These are phyloP conservation scores for Coemansia sp. DNA, from an alignment of 192 early-diverging fungal species.

Conservation along the genomic window DNA sequence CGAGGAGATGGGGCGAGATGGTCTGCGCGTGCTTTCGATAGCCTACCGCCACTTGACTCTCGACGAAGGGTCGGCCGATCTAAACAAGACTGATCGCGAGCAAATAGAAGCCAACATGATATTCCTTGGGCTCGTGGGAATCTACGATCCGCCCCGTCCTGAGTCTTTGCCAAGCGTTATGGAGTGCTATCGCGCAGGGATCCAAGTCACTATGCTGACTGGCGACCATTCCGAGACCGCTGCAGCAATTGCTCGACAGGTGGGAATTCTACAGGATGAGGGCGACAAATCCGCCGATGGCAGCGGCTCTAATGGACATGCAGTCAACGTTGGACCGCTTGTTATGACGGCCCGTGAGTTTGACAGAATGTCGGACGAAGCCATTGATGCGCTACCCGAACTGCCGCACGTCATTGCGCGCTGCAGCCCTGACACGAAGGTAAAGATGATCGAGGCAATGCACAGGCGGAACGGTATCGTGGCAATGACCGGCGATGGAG, in stretches of 20 bases:
- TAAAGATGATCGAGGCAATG: conserved; percentile 93
- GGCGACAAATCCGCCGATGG: conserved; percentile 3
- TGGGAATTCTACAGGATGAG: conserved; percentile 69
- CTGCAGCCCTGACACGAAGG: conserved; percentile 93
- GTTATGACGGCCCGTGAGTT: conserved; percentile 88
- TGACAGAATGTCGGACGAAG: conserved; percentile 79
- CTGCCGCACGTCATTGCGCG: conserved; percentile 92
- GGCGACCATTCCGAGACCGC: conserved; percentile 93
- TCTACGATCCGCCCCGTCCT: conserved; percentile 87
- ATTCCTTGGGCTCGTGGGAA: conserved; percentile 87
- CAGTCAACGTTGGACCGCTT: conserved; percentile 34
- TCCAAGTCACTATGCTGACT: conserved; percentile 94
- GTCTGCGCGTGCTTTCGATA: conserved; percentile 83
- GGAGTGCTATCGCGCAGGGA: conserved; percentile 87
- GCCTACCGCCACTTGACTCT: conserved; percentile 62
- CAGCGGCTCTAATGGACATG: conserved; percentile 28
- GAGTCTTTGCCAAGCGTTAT: conserved; percentile 66
- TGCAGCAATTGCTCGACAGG: conserved; percentile 85
- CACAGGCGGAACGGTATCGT: conserved; percentile 73
- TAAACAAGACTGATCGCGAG: conserved; percentile 56
- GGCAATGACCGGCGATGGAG: conserved; percentile 92
- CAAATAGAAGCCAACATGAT: conserved; percentile 69
- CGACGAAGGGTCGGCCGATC: conserved; percentile 27
- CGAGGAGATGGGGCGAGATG: conserved; percentile 71
- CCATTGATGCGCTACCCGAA: conserved; percentile 73